These are phyloP conservation scores for Podila epigama DNA, from an alignment of 192 early-diverging fungal genomes.

Conservation along the genomic window DNA sequence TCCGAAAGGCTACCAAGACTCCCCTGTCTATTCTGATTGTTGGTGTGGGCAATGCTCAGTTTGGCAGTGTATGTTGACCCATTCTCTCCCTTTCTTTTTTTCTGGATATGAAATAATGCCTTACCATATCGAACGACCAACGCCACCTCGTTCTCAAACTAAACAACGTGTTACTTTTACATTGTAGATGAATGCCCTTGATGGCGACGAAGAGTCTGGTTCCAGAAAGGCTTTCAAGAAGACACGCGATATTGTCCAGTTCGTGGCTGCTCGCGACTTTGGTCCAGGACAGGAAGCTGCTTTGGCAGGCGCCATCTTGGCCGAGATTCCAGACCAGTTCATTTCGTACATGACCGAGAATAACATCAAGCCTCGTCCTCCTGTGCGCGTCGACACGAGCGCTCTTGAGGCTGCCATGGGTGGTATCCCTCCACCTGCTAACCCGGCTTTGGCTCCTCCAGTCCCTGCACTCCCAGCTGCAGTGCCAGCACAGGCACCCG, in stretches of 20 bases:
- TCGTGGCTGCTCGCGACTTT: conserved; percentile 57
- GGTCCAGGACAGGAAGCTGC: conserved; percentile 26
- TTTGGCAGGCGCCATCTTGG: conserved; percentile 53
- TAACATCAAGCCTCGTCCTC: conserved; percentile 37
- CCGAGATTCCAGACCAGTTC: conserved; percentile 64
- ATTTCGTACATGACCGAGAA: conserved; percentile 53
- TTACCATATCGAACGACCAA: neutral
- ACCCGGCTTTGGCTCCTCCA: neutral
- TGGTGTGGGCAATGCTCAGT: conserved; percentile 61
- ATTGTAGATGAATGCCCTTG: conserved; percentile 52
- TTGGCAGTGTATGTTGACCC: conserved; percentile 29
- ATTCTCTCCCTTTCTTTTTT: no score
- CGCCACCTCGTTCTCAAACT: neutral
- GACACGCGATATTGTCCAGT: conserved; percentile 64
- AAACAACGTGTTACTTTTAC: no score
- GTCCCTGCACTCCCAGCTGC: neutral
- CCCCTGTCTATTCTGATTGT: conserved; percentile 65
- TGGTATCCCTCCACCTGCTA: neutral
- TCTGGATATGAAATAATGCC: neutral
- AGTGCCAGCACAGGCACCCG: neutral
- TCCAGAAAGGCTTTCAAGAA: conserved; percentile 7
- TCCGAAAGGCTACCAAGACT: conserved; percentile 48
- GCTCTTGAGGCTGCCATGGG: neutral
- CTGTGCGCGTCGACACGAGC: conserved; percentile 7
- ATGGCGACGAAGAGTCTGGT: conserved; percentile 49